Evolutionary conservation across 352 stramenopile genomes (phyloP).

Genomic region (Phytophthora boehmeriae): DNA sequence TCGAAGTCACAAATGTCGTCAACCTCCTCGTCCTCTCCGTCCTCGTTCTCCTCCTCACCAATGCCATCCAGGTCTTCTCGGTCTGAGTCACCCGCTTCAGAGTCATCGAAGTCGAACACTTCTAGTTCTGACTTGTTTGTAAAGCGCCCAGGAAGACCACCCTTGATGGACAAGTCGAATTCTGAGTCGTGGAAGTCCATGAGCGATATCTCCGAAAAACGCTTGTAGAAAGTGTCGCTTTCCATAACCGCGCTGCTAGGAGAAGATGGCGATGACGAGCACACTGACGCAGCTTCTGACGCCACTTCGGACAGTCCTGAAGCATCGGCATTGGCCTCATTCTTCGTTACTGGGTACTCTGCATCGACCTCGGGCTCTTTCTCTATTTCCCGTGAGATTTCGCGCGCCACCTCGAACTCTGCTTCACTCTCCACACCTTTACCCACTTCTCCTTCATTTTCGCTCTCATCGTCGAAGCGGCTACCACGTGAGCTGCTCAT

Average conservation of each 20-base stretch:
- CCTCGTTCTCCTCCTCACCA: slow-evolving; percentile 39
- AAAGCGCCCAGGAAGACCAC: slow-evolving; percentile 25
- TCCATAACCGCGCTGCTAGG: slow-evolving; percentile 38
- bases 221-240: slow-evolving; percentile 49
- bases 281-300: slow-evolving; percentile 24
- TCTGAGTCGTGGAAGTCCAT: slow-evolving; percentile 74
- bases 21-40: slow-evolving; percentile 40
- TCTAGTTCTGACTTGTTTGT: slow-evolving; percentile 33
- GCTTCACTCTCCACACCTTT: slow-evolving; percentile 31
- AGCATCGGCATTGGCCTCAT: background rate
- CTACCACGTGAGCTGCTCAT: slow-evolving; percentile 38
- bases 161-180: slow-evolving; percentile 54
- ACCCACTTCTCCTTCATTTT: slow-evolving; percentile 36
- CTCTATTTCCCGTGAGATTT: slow-evolving; percentile 22
- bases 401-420: slow-evolving; percentile 17
- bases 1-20: slow-evolving; percentile 33
- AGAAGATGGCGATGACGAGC: slow-evolving; percentile 53
- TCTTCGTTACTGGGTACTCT: background rate
- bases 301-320: slow-evolving; percentile 22
- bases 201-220: slow-evolving; percentile 57
- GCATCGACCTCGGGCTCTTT: slow-evolving; percentile 31
- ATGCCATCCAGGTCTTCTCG: slow-evolving; percentile 35
- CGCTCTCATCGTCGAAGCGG: slow-evolving; percentile 37
- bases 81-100: slow-evolving; percentile 35
- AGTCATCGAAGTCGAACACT: slow-evolving; percentile 43